Evolutionary conservation across 2,329 filamentous ascomycete genomes (phyloP).

Genomic region (Apiospora rasikravindrae): DNA sequence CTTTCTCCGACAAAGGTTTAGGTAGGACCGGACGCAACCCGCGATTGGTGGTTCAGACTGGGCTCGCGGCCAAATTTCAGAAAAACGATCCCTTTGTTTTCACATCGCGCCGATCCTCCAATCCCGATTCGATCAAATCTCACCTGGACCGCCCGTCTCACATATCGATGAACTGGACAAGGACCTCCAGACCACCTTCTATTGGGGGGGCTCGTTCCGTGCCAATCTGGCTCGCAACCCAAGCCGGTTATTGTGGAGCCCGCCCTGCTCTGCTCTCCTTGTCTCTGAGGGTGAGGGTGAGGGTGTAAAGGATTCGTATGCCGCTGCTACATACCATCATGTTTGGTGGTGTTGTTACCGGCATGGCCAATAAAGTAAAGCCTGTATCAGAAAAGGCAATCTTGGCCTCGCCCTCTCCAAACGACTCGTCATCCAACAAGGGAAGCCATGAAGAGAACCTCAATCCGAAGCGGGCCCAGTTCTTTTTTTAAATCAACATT

Average conservation of each 20-base stretch:
- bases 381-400: conserved; percentile 3
- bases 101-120: conserved; percentile 18
- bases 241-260: conserved; percentile 1
- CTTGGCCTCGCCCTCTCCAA: background rate
- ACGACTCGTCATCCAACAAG: background rate
- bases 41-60: conserved; percentile 13
- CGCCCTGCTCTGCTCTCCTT: background rate
- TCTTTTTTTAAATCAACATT: background rate
- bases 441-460: background rate
- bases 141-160: conserved; percentile 16
- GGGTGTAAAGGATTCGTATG: background rate
- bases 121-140: conserved; percentile 17
- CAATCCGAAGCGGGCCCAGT: background rate
- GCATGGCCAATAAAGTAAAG: conserved; percentile 1
- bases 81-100: conserved; percentile 15
- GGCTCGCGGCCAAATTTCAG: conserved; percentile 15
- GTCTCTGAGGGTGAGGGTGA: background rate
- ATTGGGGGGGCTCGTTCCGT: background rate
- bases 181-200: conserved; percentile 12
- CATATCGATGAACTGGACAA: conserved; percentile 16
- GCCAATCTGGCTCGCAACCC: background rate
- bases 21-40: background rate
- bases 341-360: background rate
- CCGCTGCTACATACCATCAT: background rate
- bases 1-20: background rate